Percentiles rank a stretch among this genome's conserved stretches.
phyloP scores from a whole-genome alignment of 2,329 filamentous ascomycete species.

The Elsinoe arachidis region DNA sequence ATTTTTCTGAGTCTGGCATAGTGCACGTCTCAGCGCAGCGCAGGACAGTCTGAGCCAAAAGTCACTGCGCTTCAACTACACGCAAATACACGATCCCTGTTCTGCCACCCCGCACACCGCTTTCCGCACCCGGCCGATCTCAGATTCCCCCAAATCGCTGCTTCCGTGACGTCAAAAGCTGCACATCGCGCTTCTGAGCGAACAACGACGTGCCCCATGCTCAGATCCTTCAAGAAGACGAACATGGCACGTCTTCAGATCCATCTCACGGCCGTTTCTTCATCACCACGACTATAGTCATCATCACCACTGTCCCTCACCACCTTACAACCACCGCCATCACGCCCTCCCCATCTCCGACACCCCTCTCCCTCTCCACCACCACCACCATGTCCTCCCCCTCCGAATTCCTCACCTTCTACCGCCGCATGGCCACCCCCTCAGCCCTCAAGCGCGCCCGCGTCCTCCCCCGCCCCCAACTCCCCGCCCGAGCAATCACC shows the following conservation, averaged over 20 bases:
- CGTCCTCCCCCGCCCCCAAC: slow-evolving; percentile 5
- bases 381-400: slow-evolving; percentile 23
- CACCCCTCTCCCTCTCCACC: slow-evolving; percentile 1
- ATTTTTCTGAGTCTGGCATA: slow-evolving; percentile 3
- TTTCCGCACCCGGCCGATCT: background rate
- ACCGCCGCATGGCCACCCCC: slow-evolving; percentile 23
- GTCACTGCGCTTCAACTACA: no score
- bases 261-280: background rate
- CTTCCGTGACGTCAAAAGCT: no score
- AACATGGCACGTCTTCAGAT: background rate
- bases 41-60: background rate
- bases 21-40: background rate
- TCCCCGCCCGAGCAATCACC: slow-evolving; percentile 13
- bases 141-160: background rate
- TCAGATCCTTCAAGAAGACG: background rate
- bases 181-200: no score
- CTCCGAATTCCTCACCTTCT: slow-evolving; percentile 33
- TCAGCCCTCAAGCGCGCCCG: slow-evolving; percentile 13
- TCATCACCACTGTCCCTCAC: background rate
- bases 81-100: background rate
- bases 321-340: background rate
- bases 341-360: background rate
- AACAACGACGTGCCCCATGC: no score
- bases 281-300: background rate
- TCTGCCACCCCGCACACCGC: background rate